Percentiles rank a stretch among this genome's conserved stretches.
Conservation (phyloP, 306 rosid genomes). For the Acmispon strigosus region DNA sequence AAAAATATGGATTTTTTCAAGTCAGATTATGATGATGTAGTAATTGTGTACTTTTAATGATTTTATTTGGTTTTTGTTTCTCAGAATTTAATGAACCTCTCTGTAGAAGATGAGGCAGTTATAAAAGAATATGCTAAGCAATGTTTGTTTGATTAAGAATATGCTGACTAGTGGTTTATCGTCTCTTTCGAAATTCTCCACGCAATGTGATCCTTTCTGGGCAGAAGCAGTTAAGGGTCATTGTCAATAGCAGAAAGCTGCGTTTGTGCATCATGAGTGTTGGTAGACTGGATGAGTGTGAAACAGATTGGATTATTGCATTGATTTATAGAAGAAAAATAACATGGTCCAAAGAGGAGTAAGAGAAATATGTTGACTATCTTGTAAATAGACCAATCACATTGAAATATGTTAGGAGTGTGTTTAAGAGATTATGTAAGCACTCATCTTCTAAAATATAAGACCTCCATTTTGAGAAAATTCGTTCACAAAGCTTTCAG, state of each 20-base stretch:
- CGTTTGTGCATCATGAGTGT: too few relatives aligned
- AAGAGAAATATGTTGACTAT: too few relatives aligned
- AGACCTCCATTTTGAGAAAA: neutral
- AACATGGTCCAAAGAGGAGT: too few relatives aligned
- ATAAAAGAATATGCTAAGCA: constrained; percentile 13
- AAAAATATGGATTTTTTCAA: neutral
- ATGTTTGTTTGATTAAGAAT: neutral
- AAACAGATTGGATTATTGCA: too few relatives aligned
- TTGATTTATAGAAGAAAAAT: too few relatives aligned
- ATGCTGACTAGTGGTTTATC: constrained; percentile 7
- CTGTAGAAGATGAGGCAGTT: neutral
- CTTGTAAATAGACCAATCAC: too few relatives aligned
- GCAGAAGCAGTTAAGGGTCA: neutral
- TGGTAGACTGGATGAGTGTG: too few relatives aligned
- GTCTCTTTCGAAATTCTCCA: neutral
- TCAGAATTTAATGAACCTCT: neutral
- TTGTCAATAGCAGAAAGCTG: neutral
- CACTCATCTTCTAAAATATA: too few relatives aligned
- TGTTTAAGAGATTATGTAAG: too few relatives aligned
- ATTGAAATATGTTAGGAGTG: too few relatives aligned
- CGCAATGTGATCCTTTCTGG: too few relatives aligned
- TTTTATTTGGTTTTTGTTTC: neutral
- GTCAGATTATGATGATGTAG: neutral
- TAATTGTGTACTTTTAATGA: neutral
- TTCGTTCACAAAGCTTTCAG: neutral